Percentiles rank a stretch among this genome's conserved stretches.
Evolutionary conservation across 805 yeast genomes (phyloP).

Genomic region (Torulaspora gathmanii): DNA sequence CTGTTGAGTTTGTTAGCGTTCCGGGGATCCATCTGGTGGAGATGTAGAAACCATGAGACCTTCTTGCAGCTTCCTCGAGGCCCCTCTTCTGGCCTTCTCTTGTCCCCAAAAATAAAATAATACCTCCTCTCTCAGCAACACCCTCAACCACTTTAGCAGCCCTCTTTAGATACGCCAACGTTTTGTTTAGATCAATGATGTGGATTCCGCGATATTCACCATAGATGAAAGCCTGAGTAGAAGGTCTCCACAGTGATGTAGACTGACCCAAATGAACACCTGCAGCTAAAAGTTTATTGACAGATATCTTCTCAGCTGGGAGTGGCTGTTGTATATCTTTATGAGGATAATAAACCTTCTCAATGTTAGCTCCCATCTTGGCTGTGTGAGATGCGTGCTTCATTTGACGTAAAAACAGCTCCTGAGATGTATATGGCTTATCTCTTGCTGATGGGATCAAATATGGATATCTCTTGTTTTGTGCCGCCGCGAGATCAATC

Average conservation of each 20-base stretch:
- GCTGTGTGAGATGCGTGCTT: conserved; percentile 54
- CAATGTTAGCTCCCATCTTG: conserved; percentile 57
- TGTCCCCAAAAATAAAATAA: conserved; percentile 80
- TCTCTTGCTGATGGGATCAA: conserved; percentile 55
- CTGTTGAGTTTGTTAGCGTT: conserved; percentile 78
- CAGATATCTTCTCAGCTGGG: conserved; percentile 51
- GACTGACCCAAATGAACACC: conserved; percentile 95
- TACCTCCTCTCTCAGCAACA: conserved; percentile 78
- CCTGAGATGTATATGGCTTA: conserved; percentile 71
- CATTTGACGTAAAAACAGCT: conserved; percentile 67
- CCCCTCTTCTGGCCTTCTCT: conserved; percentile 69
- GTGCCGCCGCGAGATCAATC: conserved; percentile 7
- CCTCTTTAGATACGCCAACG: conserved; percentile 66
- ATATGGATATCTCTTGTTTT: conserved; percentile 42
- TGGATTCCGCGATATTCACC: conserved; percentile 91
- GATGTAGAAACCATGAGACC: conserved; percentile 77
- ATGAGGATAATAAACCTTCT: conserved; percentile 64
- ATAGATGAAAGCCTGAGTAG: conserved; percentile 78
- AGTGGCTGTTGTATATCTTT: conserved; percentile 59
- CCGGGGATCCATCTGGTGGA: conserved; percentile 92
- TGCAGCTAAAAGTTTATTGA: conserved; percentile 74
- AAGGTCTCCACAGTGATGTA: conserved; percentile 68
- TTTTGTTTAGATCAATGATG: conserved; percentile 83
- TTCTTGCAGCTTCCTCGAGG: conserved; percentile 71
- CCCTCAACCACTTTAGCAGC: conserved; percentile 85